phyloP scores from a whole-genome alignment of 805 yeast species.

The Komagataella ulmi region DNA sequence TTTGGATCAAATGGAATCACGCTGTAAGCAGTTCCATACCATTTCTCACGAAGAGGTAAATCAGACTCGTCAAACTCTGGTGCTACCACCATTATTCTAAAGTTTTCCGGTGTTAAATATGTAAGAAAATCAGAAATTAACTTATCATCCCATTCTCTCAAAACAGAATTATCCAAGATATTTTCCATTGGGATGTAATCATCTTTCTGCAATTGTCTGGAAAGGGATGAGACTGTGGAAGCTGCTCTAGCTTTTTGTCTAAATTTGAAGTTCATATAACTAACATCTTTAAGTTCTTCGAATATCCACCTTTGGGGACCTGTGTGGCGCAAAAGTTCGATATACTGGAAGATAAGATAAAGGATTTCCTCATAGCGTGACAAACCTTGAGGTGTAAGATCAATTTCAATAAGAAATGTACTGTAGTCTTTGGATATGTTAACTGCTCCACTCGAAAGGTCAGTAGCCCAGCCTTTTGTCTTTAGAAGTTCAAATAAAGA shows the following conservation, averaged over 20 bases:
- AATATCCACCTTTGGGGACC: conserved; percentile 72
- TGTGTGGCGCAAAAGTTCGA: conserved; percentile 40
- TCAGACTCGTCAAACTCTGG: conserved; percentile 36
- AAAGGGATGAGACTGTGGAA: conserved; percentile 56
- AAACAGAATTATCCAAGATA: conserved; percentile 42
- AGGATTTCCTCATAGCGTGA: conserved; percentile 48
- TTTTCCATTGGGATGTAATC: conserved; percentile 46
- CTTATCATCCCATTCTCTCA: conserved; percentile 44
- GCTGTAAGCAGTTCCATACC: conserved; percentile 85
- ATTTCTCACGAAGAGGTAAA: conserved; percentile 40
- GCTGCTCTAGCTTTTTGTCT: conserved; percentile 66
- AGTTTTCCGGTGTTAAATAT: conserved; percentile 42
- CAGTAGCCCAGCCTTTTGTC: conserved; percentile 65
- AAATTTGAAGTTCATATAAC: conserved; percentile 63
- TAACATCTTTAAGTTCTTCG: conserved; percentile 60
- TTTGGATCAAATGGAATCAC: conserved; percentile 27
- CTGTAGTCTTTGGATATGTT: conserved; percentile 56
- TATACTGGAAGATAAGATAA: conserved; percentile 54
- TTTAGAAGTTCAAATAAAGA: conserved; percentile 65
- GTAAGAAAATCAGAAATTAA: conserved; percentile 35
- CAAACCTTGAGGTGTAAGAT: conserved; percentile 65
- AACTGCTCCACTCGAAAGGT: conserved; percentile 60
- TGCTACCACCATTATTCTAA: conserved; percentile 41
- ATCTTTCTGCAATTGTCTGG: conserved; percentile 44
- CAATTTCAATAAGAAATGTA: conserved; percentile 55